Evolutionary conservation across 371 early-diverging fungal genomes (phyloP).

Genomic region (Mortierella sp.): DNA sequence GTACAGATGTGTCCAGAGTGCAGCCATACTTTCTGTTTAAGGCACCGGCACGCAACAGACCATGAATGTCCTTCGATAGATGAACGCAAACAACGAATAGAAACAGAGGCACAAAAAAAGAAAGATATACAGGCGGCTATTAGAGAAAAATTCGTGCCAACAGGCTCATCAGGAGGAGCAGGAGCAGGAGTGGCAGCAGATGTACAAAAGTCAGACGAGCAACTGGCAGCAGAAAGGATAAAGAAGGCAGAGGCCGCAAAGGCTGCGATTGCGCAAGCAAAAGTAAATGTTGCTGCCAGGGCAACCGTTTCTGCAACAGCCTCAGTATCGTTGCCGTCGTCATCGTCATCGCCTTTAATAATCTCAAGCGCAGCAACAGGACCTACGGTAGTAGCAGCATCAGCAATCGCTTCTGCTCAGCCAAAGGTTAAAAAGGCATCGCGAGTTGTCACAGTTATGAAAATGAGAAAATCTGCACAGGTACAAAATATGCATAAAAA

Average conservation of each 20-base stretch:
- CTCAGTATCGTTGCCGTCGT: not conserved
- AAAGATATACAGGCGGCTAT: conserved; percentile 15
- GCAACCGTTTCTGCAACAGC: not conserved
- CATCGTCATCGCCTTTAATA: too few relatives aligned
- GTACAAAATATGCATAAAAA: conserved; percentile 15
- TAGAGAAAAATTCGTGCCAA: conserved; percentile 13
- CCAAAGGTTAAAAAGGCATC: conserved; percentile 42
- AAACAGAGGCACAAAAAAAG: conserved; percentile 11
- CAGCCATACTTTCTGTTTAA: conserved; percentile 34
- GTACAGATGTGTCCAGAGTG: conserved; percentile 54
- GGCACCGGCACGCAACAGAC: conserved; percentile 36
- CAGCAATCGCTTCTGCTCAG: not conserved
- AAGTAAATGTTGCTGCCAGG: conserved; percentile 35
- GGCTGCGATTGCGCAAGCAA: conserved; percentile 38
- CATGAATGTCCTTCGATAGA: conserved; percentile 32
- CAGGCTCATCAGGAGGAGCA: not conserved
- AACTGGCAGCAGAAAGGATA: conserved; percentile 1
- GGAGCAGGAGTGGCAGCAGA: conserved; percentile 4
- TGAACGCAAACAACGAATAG: conserved; percentile 14
- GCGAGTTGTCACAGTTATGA: conserved; percentile 36
- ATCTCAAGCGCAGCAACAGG: not conserved
- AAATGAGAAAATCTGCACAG: conserved; percentile 42
- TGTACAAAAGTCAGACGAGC: not conserved
- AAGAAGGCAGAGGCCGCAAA: conserved; percentile 35
- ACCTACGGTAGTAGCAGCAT: not conserved